Percentiles rank a stretch among this genome's conserved stretches.
Conservation (phyloP, 257 asterid genomes). For the Nicotiana noctiflora region DNA sequence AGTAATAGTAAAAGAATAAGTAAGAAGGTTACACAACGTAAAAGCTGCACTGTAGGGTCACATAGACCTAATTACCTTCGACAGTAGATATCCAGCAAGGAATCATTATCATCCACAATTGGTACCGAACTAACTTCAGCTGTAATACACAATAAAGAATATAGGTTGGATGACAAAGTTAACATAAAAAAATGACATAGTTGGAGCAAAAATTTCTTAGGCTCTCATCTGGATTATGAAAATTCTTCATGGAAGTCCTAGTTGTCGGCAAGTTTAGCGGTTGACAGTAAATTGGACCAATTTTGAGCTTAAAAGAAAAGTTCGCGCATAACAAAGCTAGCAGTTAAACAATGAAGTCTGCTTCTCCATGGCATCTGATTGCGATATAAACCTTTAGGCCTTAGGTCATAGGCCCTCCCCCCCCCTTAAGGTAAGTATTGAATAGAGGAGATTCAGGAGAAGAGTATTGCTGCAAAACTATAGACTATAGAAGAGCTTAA, state of each 20-base stretch:
- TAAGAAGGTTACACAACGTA: not conserved
- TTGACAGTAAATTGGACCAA: not conserved
- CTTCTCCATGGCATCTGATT: not conserved
- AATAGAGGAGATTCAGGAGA: not conserved
- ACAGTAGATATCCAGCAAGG: conserved; percentile 63
- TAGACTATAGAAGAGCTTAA: not conserved
- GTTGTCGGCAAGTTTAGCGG: not conserved
- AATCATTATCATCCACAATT: conserved; percentile 65
- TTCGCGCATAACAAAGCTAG: not conserved
- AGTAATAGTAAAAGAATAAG: not conserved
- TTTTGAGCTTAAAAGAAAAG: not conserved
- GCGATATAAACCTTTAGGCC: not conserved
- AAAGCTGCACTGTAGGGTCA: not conserved
- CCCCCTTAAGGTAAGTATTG: not conserved
- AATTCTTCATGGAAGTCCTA: not conserved
- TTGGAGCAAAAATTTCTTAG: not conserved
- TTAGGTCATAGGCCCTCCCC: not conserved
- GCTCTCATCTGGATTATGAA: not conserved
- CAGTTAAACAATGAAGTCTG: not conserved
- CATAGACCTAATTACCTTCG: conserved; percentile 41
- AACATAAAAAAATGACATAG: not conserved
- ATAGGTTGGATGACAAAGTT: not conserved
- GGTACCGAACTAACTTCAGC: conserved; percentile 74
- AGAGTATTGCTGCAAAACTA: not conserved
- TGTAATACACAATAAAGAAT: conserved; percentile 19